These are phyloP conservation scores for Ophiostoma australiae DNA, from an alignment of 2,329 filamentous ascomycete species.

Conservation along the genomic window DNA sequence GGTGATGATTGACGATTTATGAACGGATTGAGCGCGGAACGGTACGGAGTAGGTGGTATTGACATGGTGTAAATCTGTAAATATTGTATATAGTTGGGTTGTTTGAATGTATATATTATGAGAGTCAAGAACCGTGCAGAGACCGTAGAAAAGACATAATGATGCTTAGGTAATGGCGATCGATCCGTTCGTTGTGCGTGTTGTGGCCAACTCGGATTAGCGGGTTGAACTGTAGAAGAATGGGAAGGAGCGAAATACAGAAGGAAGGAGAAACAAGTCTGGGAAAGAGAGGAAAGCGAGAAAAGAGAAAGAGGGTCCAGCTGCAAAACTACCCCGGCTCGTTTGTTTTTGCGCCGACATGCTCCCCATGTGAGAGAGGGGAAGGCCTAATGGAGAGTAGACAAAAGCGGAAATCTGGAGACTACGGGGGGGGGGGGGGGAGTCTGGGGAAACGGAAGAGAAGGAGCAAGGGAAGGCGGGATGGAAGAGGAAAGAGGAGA, in stretches of 20 bases:
- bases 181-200: not conserved
- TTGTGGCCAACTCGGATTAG: not conserved
- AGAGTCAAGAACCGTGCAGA: not conserved
- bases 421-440: not conserved
- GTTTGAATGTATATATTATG: not conserved
- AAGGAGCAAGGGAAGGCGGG: not conserved
- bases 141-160: not conserved
- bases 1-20: not conserved
- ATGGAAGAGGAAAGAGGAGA: too few relatives aligned
- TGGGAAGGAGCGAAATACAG: not conserved
- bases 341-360: not conserved
- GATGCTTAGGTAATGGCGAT: not conserved
- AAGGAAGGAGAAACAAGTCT: not conserved
- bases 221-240: not conserved
- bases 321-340: not conserved
- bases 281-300: not conserved
- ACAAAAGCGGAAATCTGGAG: not conserved
- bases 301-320: not conserved
- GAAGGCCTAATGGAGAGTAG: not conserved
- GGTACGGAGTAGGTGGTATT: not conserved
- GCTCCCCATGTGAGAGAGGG: conserved; percentile 6
- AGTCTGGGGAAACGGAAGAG: conserved; percentile 13
- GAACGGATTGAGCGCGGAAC: not conserved
- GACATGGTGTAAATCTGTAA: not conserved
- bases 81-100: conserved; percentile 3